Conservation (phyloP, 2,329 filamentous ascomycete species). For the Paracoccidioides lutzii region DNA sequence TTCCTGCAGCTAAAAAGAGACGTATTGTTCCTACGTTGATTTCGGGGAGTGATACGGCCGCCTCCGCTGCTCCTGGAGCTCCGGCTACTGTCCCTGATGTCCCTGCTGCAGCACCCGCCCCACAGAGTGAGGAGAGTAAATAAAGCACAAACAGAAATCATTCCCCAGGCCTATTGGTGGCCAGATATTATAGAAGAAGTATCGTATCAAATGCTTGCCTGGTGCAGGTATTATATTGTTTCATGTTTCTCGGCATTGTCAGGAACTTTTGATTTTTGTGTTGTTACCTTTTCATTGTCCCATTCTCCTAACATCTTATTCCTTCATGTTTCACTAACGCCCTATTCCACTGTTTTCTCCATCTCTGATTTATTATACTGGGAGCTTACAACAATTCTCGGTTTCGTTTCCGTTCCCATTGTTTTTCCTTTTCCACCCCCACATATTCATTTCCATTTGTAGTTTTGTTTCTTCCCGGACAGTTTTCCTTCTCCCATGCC, state of each 20-base stretch:
- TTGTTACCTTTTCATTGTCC: background rate
- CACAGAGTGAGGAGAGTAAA: too few relatives aligned
- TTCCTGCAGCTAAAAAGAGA: slow-evolving; percentile 10
- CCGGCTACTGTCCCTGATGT: background rate
- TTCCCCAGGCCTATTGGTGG: background rate
- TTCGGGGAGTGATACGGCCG: background rate
- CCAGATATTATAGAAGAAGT: background rate
- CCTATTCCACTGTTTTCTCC: too few relatives aligned
- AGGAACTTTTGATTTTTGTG: background rate
- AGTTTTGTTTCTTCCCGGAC: too few relatives aligned
- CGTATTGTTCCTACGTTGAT: slow-evolving; percentile 13
- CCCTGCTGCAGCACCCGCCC: too few relatives aligned
- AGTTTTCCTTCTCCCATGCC: too few relatives aligned
- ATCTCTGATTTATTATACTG: too few relatives aligned
- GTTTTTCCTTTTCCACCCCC: too few relatives aligned
- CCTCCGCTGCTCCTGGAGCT: background rate
- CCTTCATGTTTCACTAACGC: too few relatives aligned
- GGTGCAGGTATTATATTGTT: background rate
- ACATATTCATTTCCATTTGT: too few relatives aligned
- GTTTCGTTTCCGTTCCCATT: too few relatives aligned
- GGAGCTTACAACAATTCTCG: too few relatives aligned
- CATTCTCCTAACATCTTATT: background rate
- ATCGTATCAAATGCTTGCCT: background rate
- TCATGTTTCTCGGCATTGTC: background rate
- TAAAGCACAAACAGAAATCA: background rate